Base-by-base conservation (phyloP, 2,329 filamentous ascomycete genomes). In the Clonostachys rhizophaga region DNA sequence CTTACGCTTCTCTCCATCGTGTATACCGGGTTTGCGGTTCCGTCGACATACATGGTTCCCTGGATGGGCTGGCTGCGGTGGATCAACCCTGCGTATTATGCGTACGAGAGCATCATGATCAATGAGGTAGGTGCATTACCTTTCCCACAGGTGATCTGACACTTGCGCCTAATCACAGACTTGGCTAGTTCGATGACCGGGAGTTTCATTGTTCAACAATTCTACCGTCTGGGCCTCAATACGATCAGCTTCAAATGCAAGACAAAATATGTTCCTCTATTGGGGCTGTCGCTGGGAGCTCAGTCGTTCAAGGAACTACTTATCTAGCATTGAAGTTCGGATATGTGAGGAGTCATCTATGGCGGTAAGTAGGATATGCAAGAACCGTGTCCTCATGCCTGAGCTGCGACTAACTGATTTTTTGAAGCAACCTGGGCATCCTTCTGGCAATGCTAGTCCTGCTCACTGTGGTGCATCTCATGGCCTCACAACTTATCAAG, bases 51-150 rank as follows among this genome's bases (percentile, higher is more conserved):
- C 57, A 90, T 86, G 85, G 75, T 83, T 20, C 78, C 77, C 0
- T 92, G 87, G 86, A 84, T 86, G 36, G 43, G 43, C 20, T 45
- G 43, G 43, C 16, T 45, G 17, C 43, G 34, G 6, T 45, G 34
- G 33, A 36, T 45, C 43, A 45, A 94, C 50, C 88, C 89, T 4
- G 76, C 95, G 9, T 82, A 80, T 2, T 95, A 94, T 53, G 82
- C 82, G 0, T 95, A 95, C 58, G 89, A 95, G 62, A 73, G 83
- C 0, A 73, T 95, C 20, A 86, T 91, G 77, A 77, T 88, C 52
- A 95, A 95, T 65, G 91, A 96, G 64, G 85, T 87, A 54, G 75
- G 80, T 49, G 24, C 24, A 30, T 30, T 30, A 30, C 24, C 24
- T 30, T 30, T 30, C 24, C 24, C 24, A 9, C 9, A 10, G 24